Evolutionary conservation across 805 yeast genomes (phyloP), one percentile per base, ranked within the genome.

Genomic region (Grigorovia humatica): DNA sequence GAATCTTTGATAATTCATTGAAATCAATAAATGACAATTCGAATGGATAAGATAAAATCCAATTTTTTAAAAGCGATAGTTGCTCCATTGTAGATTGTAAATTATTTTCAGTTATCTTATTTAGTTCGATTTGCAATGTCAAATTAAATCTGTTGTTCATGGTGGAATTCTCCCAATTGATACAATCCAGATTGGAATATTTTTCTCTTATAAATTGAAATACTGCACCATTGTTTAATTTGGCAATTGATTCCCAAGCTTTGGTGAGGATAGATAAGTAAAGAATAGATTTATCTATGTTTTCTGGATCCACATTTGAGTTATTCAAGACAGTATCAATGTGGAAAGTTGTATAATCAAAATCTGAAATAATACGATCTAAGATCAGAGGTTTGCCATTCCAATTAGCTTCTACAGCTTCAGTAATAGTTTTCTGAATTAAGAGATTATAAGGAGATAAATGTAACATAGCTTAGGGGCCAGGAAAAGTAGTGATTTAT

Each of bases 331-430:
- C 17, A 52, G 61, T 91, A 47, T 96, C 84, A 55, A 93, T 74
- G 68, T 91, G 98, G 70, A 86, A 90, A 32, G 93, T 86, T 48
- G 96, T 95, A 71, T 88, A 88, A 69, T 93, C 99, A 61, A 93
- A 93, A 72, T 93, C 99, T 43, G 95, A 83, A 56, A 93, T 80
- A 55, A 91, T 82, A 67, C 97, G 80, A 70, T 93, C 97, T 48
- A 89, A 79, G 3, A 62, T 62, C 45, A 67, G 54, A 12, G 70
- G 66, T n/a, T 58, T 49, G 9, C 64, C 68, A 2, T 52, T 42
- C 13, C 48, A 49, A 41, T 54, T 53, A 9, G 70, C 68, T 35
- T 67, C 69, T 6, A 63, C 42, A n/a, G 71, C 70, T 65, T 85
- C 95, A 38, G 81, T 77, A 57, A 93, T 76, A 1, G 96, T 82